Base-by-base conservation (phyloP, 179 eudicot species). In the Heliamphora pulchella region DNA sequence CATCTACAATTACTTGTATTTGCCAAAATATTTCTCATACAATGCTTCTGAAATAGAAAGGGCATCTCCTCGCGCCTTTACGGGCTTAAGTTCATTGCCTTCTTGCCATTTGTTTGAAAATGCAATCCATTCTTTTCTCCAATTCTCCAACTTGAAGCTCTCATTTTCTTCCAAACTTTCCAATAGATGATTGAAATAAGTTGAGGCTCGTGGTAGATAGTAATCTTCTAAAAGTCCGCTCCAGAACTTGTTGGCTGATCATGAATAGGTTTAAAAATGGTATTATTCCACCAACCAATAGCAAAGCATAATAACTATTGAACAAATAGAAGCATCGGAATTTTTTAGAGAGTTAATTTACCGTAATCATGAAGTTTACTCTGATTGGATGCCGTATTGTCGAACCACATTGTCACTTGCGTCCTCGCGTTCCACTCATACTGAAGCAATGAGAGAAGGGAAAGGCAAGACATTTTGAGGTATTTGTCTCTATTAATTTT, bases 401-500 rank as follows among this genome's bases (percentile, higher is more conserved):
- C 98, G 31, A 81, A 96, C 99, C 99, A 96, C 99, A 96, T 96
- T 57, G 98, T 94, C 71, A 96, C 92, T 82, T 96, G 99, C 55
- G 99, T 94, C 79, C 98, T 91, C 5, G 99, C 98, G 44, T 96
- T 96, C 99, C 99, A 96, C 85, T 96, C 99, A 54, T 92, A 92
- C 99, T 96, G 87, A 73, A 79, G 43, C 81, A 82, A 75, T 20
- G 4, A 48, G 10, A 61, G 22, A 68, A 3, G 48, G n/a, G 9
- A 53, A 55, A 41, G 44, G 57, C 53, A 50, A 62, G 39, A 47
- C 1, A 61, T 62, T 10, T 55, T 55, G 46, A 31, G 31, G 31
- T 31, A 31, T 55, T 39, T 0, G 10, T 8, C 8, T 8, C 0
- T 31, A 3, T 22, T 41, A 11, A 55, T 31, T 48, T 48, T 22